Conservation (phyloP, 768 basidiomycete species). For the Pleurotus djamor region DNA sequence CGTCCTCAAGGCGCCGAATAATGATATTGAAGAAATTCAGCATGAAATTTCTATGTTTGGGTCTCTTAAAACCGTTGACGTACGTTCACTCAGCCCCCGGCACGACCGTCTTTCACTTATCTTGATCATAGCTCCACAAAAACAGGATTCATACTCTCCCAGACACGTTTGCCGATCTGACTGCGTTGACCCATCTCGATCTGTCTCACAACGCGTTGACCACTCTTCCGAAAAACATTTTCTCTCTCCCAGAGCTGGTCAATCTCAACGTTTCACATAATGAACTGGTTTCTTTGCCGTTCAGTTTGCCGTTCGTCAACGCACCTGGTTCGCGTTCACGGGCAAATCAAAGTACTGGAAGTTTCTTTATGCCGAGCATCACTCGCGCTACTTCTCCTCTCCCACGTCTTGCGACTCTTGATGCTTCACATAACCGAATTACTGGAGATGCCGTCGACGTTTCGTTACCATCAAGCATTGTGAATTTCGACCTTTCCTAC, state of each 20-base stretch:
- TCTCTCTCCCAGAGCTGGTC: slow-evolving; percentile 65
- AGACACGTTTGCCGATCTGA: slow-evolving; percentile 64
- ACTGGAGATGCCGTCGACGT: slow-evolving; percentile 51
- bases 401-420: slow-evolving; percentile 61
- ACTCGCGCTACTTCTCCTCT: slow-evolving; percentile 61
- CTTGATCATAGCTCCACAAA: slow-evolving; percentile 57
- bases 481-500: slow-evolving; percentile 60
- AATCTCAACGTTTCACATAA: slow-evolving; percentile 75
- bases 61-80: slow-evolving; percentile 77
- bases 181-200: slow-evolving; percentile 64
- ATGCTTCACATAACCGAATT: slow-evolving; percentile 70
- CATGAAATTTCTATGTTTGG: slow-evolving; percentile 85
- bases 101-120: slow-evolving; percentile 8
- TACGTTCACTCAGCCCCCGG: slow-evolving; percentile 32
- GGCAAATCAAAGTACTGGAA: slow-evolving; percentile 29
- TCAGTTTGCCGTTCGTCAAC: slow-evolving; percentile 53
- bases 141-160: slow-evolving; percentile 68
- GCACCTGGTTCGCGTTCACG: slow-evolving; percentile 4
- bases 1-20: slow-evolving; percentile 76
- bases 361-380: slow-evolving; percentile 65
- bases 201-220: slow-evolving; percentile 71
- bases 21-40: slow-evolving; percentile 77
- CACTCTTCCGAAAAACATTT: slow-evolving; percentile 60
- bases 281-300: slow-evolving; percentile 54
- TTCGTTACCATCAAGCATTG: slow-evolving; percentile 48